phyloP scores from a whole-genome alignment of 1,139 yeast genomes.

The Taiozyma sp. region DNA sequence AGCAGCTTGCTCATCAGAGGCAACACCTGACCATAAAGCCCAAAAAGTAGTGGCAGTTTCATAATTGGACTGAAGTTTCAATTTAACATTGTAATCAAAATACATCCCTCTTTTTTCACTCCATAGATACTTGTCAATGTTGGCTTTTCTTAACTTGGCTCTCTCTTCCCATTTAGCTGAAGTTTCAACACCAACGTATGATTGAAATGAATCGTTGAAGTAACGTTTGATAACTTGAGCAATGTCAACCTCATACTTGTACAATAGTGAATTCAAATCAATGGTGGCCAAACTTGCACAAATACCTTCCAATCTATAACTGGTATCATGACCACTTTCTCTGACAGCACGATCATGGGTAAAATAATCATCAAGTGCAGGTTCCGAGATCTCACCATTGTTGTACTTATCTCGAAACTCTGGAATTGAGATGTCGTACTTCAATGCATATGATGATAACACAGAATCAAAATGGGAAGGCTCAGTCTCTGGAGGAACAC shows the following conservation, averaged over 20 bases:
- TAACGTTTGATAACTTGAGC: slow-evolving; percentile 53
- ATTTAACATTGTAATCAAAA: slow-evolving; percentile 76
- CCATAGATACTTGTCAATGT: slow-evolving; percentile 76
- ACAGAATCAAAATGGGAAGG: slow-evolving; percentile 78
- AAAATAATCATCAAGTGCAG: slow-evolving; percentile 81
- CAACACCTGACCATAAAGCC: slow-evolving; percentile 85
- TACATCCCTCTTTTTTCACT: slow-evolving; percentile 72
- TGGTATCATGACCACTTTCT: slow-evolving; percentile 95
- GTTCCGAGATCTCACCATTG: slow-evolving; percentile 58
- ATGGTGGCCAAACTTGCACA: slow-evolving; percentile 90
- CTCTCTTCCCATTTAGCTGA: slow-evolving; percentile 54
- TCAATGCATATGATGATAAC: slow-evolving; percentile 61
- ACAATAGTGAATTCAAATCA: slow-evolving; percentile 79
- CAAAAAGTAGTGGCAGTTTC: slow-evolving; percentile 91
- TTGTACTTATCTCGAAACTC: slow-evolving; percentile 74
- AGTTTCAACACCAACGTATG: slow-evolving; percentile 39
- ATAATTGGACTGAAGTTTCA: slow-evolving; percentile 51
- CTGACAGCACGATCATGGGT: slow-evolving; percentile 93
- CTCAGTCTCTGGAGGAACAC: slow-evolving; percentile 97
- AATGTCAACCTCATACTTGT: slow-evolving; percentile 88
- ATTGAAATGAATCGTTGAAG: slow-evolving; percentile 45
- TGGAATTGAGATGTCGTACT: slow-evolving; percentile 53
- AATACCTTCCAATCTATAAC: slow-evolving; percentile 82
- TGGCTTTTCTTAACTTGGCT: slow-evolving; percentile 49
- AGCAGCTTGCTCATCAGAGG: slow-evolving; percentile 71